These are phyloP conservation scores for Rhododendron williamsianum DNA, from an alignment of 148 eudicot genomes.

Conservation along the genomic window DNA sequence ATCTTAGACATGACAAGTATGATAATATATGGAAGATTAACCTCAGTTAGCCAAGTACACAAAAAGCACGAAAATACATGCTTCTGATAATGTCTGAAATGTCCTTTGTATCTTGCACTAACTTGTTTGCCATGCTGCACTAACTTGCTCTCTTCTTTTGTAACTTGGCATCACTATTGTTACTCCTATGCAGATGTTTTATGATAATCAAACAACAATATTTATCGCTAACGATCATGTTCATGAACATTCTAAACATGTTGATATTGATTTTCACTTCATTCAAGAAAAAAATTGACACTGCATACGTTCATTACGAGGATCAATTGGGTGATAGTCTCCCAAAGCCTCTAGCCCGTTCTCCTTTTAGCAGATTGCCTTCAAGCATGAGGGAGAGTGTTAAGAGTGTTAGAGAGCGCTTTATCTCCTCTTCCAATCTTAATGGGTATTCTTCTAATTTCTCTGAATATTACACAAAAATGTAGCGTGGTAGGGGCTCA, in stretches of 20 bases:
- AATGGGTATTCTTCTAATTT: not conserved
- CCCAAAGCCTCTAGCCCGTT: not conserved
- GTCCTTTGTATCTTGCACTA: not conserved
- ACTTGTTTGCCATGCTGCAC: not conserved
- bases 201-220: not conserved
- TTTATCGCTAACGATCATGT: not conserved
- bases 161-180: not conserved
- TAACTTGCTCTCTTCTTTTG: not conserved
- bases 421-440: not conserved
- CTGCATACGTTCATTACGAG: not conserved
- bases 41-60: constrained; percentile 1
- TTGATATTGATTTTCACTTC: not conserved
- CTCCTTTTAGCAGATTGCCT: not conserved
- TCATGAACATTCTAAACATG: not conserved
- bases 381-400: not conserved
- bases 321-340: not conserved
- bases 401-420: not conserved
- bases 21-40: not conserved
- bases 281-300: not conserved
- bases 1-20: not conserved
- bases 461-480: not conserved
- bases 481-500: not conserved
- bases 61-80: not conserved
- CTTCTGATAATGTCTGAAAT: not conserved
- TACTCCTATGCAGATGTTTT: not conserved